phyloP scores from a whole-genome alignment of 1,284 basidiomycete genomes.

The Clitocybe nebularis region DNA sequence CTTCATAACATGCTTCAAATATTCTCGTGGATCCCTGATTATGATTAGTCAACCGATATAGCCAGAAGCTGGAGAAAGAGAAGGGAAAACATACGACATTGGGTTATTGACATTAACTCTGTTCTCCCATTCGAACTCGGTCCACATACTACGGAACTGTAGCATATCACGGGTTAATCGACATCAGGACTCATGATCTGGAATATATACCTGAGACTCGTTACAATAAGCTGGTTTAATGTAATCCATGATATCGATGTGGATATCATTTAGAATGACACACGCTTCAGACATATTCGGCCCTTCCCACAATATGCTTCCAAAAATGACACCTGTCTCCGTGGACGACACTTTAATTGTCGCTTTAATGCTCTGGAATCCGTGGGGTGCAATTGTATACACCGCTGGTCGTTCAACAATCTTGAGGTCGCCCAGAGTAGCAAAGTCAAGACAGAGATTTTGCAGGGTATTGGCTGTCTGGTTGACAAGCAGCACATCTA shows the following conservation, averaged over 20 bases:
- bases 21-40: slow-evolving; percentile 70
- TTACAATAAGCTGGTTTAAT: slow-evolving; percentile 97
- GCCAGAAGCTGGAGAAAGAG: slow-evolving; percentile 1
- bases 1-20: slow-evolving; percentile 88
- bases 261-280: slow-evolving; percentile 95
- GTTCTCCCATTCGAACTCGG: slow-evolving; percentile 98
- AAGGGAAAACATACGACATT: slow-evolving; percentile 55
- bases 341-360: slow-evolving; percentile 98
- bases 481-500: slow-evolving; percentile 95
- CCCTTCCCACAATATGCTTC: slow-evolving; percentile 97
- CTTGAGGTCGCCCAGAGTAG: slow-evolving; percentile 95
- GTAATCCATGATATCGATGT: slow-evolving; percentile 99
- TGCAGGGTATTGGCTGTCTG: slow-evolving; percentile 94
- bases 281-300: slow-evolving; percentile 81
- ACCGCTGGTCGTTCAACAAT: slow-evolving; percentile 93
- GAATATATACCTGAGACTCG: slow-evolving; percentile 76
- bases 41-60: slow-evolving; percentile 9
- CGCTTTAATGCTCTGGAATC: slow-evolving; percentile 98
- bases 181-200: not conserved
- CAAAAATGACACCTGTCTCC: slow-evolving; percentile 98
- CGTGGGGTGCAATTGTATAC: slow-evolving; percentile 92
- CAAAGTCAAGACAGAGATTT: slow-evolving; percentile 96
- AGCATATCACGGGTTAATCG: slow-evolving; percentile 2
- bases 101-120: slow-evolving; percentile 88
- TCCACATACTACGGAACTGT: slow-evolving; percentile 96